Evolutionary conservation across 257 asterid genomes (phyloP).

Genomic region (Leptodermis oblonga): DNA sequence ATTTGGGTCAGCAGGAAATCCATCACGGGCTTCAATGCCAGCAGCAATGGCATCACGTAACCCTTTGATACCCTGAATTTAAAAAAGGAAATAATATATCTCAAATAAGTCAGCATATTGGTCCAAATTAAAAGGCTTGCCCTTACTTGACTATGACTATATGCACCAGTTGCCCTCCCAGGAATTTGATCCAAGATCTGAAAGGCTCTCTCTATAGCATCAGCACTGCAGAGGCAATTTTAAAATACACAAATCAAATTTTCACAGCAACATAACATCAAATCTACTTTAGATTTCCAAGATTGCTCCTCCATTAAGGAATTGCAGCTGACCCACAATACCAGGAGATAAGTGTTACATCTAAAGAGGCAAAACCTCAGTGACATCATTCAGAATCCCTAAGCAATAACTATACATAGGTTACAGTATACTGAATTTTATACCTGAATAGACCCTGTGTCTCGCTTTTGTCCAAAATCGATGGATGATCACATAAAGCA

Average conservation of each 20-base stretch:
- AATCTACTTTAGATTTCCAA: conserved; percentile 4
- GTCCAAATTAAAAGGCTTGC: conserved; percentile 11
- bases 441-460: conserved; percentile 91
- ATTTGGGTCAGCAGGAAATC: conserved; percentile 84
- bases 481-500: conserved; percentile 89
- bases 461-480: conserved; percentile 83
- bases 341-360: not conserved
- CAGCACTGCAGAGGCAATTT: conserved; percentile 53
- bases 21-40: conserved; percentile 98
- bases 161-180: conserved; percentile 99
- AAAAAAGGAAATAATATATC: not conserved
- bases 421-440: not conserved
- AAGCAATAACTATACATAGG: not conserved
- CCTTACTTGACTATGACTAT: conserved; percentile 95
- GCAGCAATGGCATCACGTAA: conserved; percentile 92
- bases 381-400: conserved; percentile 1
- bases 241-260: not conserved
- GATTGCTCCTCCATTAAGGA: conserved; percentile 5
- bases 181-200: conserved; percentile 94
- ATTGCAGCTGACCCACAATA: not conserved
- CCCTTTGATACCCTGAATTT: conserved; percentile 83
- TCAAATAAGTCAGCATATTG: not conserved
- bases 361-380: not conserved
- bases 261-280: not conserved
- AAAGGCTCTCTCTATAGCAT: conserved; percentile 85